Evolutionary conservation across 805 yeast genomes (phyloP).

Genomic region (Candida manassasensis): DNA sequence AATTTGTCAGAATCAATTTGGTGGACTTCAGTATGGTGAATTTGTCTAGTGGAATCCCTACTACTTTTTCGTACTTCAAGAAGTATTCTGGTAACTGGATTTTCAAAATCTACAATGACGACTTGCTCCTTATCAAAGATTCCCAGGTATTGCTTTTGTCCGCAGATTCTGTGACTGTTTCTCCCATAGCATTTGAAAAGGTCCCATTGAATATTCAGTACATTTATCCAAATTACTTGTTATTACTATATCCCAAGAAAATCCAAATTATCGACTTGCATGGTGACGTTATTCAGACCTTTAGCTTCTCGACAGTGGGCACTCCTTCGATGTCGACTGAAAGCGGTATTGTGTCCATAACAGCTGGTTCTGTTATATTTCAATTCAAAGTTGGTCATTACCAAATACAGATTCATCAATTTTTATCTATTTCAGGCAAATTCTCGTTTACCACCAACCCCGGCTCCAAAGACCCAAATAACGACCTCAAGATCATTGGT

Average conservation of each 20-base stretch:
- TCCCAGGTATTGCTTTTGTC: constrained; percentile 21
- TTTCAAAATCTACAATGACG: constrained; percentile 8
- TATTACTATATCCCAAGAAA: constrained; percentile 26
- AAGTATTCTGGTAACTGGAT: constrained; percentile 4
- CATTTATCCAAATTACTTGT: constrained; percentile 30
- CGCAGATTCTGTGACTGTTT: constrained; percentile 10
- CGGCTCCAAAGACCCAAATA: constrained; percentile 18
- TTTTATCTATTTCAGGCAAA: constrained; percentile 21
- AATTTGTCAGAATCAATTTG: constrained; percentile 14
- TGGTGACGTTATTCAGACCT: constrained; percentile 33
- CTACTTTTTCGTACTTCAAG: constrained; percentile 4
- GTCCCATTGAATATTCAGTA: constrained; percentile 23
- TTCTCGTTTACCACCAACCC: constrained; percentile 9
- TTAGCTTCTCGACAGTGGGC: constrained; percentile 28
- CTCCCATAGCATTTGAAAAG: constrained; percentile 20
- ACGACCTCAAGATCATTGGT: constrained; percentile 29
- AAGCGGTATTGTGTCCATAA: constrained; percentile 14
- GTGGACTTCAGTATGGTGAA: constrained; percentile 3
- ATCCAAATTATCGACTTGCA: constrained; percentile 32
- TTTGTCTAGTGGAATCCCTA: constrained; percentile 2
- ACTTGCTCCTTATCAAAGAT: constrained; percentile 29
- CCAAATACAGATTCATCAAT: constrained; percentile 36
- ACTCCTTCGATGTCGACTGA: constrained; percentile 15
- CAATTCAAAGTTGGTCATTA: constrained; percentile 25
- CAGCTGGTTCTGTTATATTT: constrained; percentile 26